These are phyloP conservation scores for Sporothrix inflata DNA, from an alignment of 2,329 filamentous ascomycete species.

Conservation along the genomic window DNA sequence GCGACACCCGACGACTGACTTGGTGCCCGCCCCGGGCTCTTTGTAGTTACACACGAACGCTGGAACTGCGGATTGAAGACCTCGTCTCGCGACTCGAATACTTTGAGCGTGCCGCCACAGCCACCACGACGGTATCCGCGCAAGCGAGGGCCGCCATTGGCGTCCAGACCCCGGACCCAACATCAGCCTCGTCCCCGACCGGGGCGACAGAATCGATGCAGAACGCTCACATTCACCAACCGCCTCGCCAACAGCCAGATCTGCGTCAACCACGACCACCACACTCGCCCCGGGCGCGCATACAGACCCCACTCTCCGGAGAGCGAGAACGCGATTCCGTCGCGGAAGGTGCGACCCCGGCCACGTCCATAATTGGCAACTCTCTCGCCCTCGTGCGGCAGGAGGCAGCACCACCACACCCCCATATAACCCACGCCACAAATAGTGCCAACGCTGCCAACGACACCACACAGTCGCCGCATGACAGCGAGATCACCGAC, in stretches of 20 bases:
- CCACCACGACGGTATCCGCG: background rate
- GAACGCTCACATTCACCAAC: background rate
- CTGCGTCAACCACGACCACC: background rate
- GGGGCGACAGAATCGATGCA: background rate
- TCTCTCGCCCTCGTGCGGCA: background rate
- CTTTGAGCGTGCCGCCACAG: background rate
- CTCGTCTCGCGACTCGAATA: background rate
- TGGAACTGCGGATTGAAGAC: background rate
- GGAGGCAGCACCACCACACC: background rate
- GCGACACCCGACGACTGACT: background rate
- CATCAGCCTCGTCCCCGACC: background rate
- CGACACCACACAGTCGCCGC: background rate
- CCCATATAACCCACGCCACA: no score
- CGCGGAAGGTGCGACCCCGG: background rate
- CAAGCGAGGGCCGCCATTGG: background rate
- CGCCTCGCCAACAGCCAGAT: background rate
- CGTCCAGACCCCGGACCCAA: background rate
- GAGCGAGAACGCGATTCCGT: background rate
- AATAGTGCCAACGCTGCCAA: background rate
- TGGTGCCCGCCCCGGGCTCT: background rate
- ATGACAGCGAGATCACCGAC: slow-evolving; percentile 1
- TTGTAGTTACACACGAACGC: background rate
- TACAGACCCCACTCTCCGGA: background rate
- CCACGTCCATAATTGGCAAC: background rate
- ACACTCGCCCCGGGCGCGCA: background rate